Evolutionary conservation across 441 rosid species (phyloP).

Genomic region (Rhodomyrtus psidioides): DNA sequence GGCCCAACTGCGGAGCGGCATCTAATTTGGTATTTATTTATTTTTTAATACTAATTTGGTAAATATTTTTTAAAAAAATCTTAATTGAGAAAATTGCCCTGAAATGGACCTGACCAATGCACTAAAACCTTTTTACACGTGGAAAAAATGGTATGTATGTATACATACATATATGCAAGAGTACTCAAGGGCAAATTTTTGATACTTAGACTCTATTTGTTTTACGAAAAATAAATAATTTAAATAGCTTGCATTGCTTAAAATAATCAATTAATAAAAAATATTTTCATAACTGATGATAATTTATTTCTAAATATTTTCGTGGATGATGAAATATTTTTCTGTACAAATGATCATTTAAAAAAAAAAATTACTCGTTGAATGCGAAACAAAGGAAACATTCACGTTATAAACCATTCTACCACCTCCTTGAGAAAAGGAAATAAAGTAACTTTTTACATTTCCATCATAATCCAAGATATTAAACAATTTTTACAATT

Average conservation of each 20-base stretch:
- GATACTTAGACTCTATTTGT: background rate
- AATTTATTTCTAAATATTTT: background rate
- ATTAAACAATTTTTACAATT: background rate
- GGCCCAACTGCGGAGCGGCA: no score
- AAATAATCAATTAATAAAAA: background rate
- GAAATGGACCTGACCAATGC: background rate
- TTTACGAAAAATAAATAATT: background rate
- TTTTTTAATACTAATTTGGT: no score
- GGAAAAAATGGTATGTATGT: background rate
- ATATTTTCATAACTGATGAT: background rate
- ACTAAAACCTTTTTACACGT: background rate
- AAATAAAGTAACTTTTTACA: background rate
- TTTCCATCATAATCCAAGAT: background rate
- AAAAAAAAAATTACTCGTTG: background rate
- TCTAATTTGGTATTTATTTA: no score
- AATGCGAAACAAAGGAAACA: background rate
- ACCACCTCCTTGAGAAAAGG: background rate
- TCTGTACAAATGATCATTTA: background rate
- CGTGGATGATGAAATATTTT: fast-evolving
- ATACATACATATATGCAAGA: background rate
- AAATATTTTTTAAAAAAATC: no score
- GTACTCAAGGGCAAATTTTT: background rate
- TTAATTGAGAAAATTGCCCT: no score
- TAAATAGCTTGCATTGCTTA: background rate
- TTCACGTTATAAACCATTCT: background rate